Conservation (phyloP, 2,329 filamentous ascomycete genomes). For the Fusarium abutilonis region DNA sequence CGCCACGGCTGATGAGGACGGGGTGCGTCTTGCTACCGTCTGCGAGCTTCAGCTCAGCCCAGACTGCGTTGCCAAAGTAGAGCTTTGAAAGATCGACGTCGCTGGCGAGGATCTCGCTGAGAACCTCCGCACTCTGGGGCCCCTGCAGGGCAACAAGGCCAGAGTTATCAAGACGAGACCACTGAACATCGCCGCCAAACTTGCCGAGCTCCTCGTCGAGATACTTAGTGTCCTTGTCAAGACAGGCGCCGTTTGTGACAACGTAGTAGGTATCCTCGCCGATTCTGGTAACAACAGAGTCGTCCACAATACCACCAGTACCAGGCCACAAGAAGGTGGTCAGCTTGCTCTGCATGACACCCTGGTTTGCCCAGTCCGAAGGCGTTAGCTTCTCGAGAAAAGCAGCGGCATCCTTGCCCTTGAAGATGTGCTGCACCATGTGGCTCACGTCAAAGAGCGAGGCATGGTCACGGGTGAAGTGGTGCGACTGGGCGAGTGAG, state of each 20-base stretch:
- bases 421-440: constrained; percentile 92
- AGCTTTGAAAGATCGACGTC: constrained; percentile 70
- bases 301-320: constrained; percentile 93
- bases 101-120: constrained; percentile 69
- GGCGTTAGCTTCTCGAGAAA: constrained; percentile 90
- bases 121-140: constrained; percentile 75
- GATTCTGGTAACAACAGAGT: constrained; percentile 89
- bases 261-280: constrained; percentile 82
- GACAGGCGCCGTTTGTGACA: constrained; percentile 93
- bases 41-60: constrained; percentile 70
- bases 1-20: constrained; percentile 80
- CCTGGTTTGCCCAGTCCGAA: constrained; percentile 72
- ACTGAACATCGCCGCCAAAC: constrained; percentile 65
- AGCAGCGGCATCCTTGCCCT: constrained; percentile 79
- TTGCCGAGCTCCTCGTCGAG: constrained; percentile 73
- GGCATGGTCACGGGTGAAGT: constrained; percentile 86
- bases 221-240: constrained; percentile 87
- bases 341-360: constrained; percentile 77
- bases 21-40: constrained; percentile 57
- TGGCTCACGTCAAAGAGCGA: constrained; percentile 97
- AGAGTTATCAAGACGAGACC: constrained; percentile 75
- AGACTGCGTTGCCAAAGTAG: constrained; percentile 82
- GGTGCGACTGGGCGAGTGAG: constrained; percentile 84
- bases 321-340: constrained; percentile 82
- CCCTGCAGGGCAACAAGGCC: constrained; percentile 92